Evolutionary conservation across 371 early-diverging fungal species (phyloP).

Genomic region (Mortierella sp.): DNA sequence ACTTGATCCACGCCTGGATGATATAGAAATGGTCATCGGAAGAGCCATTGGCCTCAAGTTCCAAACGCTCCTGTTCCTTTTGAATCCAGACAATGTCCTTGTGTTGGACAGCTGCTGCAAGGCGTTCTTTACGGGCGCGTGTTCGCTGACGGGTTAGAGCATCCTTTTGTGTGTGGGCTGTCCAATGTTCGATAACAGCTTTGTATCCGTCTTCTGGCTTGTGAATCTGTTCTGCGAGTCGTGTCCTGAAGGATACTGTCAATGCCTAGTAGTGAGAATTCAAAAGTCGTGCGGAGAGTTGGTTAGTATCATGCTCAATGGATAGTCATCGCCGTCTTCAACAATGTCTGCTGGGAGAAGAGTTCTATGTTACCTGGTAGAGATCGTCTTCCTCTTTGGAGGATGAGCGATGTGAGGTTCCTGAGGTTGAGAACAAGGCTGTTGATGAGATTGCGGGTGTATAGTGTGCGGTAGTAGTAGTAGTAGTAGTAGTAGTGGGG

Average conservation of each 20-base stretch:
- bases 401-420: slow-evolving; percentile 14
- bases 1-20: slow-evolving; percentile 56
- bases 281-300: no score
- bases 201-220: slow-evolving; percentile 54
- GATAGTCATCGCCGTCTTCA: neutral
- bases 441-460: slow-evolving; percentile 5
- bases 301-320: neutral
- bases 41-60: slow-evolving; percentile 34
- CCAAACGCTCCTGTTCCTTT: slow-evolving; percentile 48
- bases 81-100: slow-evolving; percentile 53
- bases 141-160: slow-evolving; percentile 34
- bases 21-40: slow-evolving; percentile 47
- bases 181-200: slow-evolving; percentile 55
- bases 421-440: slow-evolving; percentile 30
- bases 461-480: neutral
- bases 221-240: slow-evolving; percentile 52
- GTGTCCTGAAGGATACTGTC: slow-evolving; percentile 52
- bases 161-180: slow-evolving; percentile 46
- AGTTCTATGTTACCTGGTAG: slow-evolving; percentile 36
- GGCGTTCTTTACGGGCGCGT: slow-evolving; percentile 46
- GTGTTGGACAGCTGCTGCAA: slow-evolving; percentile 39
- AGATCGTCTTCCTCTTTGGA: slow-evolving; percentile 54
- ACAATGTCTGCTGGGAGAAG: no score
- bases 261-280: slow-evolving; percentile 27
- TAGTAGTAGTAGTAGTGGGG: neutral